Evolutionary conservation across 495 filamentous ascomycete genomes (phyloP).

Genomic region (Daldinia caldariorum): DNA sequence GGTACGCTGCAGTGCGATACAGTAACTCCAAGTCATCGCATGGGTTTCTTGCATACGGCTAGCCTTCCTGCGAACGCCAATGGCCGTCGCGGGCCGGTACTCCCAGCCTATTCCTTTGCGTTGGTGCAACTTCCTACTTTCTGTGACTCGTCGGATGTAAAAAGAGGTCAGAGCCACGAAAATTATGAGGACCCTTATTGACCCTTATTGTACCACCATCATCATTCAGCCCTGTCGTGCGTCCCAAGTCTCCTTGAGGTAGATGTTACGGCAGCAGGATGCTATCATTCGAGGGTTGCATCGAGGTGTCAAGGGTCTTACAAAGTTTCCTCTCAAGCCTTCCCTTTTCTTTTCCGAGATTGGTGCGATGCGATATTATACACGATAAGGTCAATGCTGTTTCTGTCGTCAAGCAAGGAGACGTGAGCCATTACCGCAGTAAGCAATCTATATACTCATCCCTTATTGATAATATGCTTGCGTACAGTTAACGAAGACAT

Average conservation of each 20-base stretch:
- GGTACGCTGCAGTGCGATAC: constrained; percentile 35
- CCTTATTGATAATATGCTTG: background rate
- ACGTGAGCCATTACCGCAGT: background rate
- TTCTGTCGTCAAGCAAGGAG: background rate
- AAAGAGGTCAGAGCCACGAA: constrained; percentile 17
- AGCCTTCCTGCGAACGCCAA: constrained; percentile 33
- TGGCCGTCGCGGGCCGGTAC: constrained; percentile 38
- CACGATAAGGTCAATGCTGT: too few relatives aligned
- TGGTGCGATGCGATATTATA: constrained; percentile 1
- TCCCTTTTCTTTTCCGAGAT: background rate
- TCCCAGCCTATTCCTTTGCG: constrained; percentile 29
- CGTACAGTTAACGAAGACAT: constrained; percentile 7
- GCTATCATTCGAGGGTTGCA: background rate
- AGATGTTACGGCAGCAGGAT: constrained; percentile 7
- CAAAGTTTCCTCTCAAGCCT: background rate
- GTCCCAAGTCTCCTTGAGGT: background rate
- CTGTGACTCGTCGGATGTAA: constrained; percentile 22
- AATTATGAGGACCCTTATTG: constrained; percentile 16
- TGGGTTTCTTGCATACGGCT: constrained; percentile 43
- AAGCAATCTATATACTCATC: background rate
- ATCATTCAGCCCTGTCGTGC: constrained; percentile 26
- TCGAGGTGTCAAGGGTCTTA: background rate
- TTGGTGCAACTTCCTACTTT: constrained; percentile 19
- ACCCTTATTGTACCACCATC: constrained; percentile 30
- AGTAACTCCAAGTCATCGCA: constrained; percentile 25